Evolutionary conservation across 2,329 filamentous ascomycete genomes (phyloP).

Genomic region (Pseudogymnoascus sp.): DNA sequence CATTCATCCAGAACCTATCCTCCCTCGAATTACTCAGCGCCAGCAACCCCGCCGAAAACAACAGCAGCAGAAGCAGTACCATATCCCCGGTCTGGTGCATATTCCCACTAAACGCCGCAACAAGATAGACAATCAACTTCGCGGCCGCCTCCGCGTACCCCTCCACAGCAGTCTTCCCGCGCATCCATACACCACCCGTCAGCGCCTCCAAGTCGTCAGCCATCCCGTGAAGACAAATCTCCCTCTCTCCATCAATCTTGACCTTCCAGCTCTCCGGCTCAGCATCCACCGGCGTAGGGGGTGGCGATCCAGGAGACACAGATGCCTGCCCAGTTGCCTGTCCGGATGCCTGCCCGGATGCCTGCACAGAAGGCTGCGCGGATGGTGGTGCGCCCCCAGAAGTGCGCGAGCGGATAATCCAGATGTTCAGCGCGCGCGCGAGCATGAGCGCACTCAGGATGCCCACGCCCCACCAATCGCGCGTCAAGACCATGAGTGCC

Average conservation of each 20-base stretch:
- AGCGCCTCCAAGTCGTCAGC: conserved; percentile 50
- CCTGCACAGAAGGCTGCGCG: neutral
- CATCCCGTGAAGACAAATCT: conserved; percentile 44
- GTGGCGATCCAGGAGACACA: neutral
- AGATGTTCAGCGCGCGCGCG: conserved; percentile 47
- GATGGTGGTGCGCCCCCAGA: conserved; percentile 14
- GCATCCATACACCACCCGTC: conserved; percentile 48
- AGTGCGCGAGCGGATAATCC: conserved; percentile 45
- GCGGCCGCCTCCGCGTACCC: conserved; percentile 43
- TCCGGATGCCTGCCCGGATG: too few relatives aligned
- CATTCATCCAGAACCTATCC: conserved; percentile 41
- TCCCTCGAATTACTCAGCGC: conserved; percentile 45
- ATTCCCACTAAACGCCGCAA: conserved; percentile 47
- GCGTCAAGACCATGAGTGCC: conserved; percentile 37
- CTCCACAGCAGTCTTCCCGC: conserved; percentile 40
- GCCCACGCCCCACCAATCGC: conserved; percentile 43
- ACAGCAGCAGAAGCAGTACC: conserved; percentile 41
- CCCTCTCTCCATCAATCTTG: conserved; percentile 42
- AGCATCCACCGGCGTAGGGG: neutral
- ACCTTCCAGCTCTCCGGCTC: conserved; percentile 24
- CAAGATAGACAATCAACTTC: conserved; percentile 49
- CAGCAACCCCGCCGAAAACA: conserved; percentile 44
- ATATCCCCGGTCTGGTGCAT: conserved; percentile 44
- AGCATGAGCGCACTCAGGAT: conserved; percentile 41
- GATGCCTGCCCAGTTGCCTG: neutral